Conservation (phyloP, 495 filamentous ascomycete species). For the Aspergillus biplanus region DNA sequence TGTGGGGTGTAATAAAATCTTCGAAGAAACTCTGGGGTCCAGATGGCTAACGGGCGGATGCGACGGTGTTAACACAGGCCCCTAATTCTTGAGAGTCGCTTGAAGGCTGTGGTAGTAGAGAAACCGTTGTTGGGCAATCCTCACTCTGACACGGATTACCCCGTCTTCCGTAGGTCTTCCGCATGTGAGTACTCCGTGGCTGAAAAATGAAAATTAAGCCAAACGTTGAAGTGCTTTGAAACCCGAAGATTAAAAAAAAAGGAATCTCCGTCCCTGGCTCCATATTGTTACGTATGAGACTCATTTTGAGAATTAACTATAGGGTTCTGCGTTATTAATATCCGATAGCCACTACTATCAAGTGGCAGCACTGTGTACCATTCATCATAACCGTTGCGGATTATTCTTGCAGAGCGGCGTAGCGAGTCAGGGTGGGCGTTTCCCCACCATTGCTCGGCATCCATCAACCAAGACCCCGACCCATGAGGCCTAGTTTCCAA, state of each 20-base stretch:
- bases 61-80: background rate
- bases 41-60: background rate
- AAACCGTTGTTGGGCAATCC: conserved; percentile 6
- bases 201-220: background rate
- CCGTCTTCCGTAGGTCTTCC: conserved; percentile 7
- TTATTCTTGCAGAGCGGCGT: background rate
- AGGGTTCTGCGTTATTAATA: background rate
- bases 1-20: too few species aligned
- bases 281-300: background rate
- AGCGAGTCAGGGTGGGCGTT: conserved; percentile 1
- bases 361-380: background rate
- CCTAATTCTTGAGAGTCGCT: background rate
- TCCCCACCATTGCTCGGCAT: conserved; percentile 1
- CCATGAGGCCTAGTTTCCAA: background rate
- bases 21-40: background rate
- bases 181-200: conserved; percentile 16
- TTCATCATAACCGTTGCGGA: conserved; percentile 12
- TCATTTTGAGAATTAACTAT: background rate
- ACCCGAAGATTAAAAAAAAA: background rate
- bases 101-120: background rate
- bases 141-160: conserved; percentile 7
- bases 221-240: background rate
- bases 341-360: background rate
- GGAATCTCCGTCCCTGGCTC: background rate
- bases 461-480: background rate